Evolutionary conservation across 78 protist genomes (phyloP).

Genomic region (Creolimax fragrantissima): DNA sequence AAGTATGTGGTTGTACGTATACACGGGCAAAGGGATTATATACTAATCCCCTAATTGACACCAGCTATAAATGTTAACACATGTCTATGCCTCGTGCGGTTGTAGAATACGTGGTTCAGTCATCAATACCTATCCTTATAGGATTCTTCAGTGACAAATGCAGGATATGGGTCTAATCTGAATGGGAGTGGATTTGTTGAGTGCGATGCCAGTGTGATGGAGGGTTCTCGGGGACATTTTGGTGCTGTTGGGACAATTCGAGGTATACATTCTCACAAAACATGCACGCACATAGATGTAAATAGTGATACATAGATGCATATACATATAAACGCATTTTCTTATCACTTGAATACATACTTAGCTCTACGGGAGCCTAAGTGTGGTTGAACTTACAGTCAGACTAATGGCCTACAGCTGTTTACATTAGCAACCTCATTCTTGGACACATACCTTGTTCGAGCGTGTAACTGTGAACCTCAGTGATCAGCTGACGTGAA

Average conservation of each 20-base stretch:
- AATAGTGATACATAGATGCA: not conserved
- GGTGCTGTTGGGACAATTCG: not conserved
- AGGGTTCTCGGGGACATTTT: not conserved
- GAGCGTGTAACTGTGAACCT: no score
- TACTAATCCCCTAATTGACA: not conserved
- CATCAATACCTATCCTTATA: no score
- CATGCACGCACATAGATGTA: not conserved
- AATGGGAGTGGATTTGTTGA: constrained; percentile 6
- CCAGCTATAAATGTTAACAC: not conserved
- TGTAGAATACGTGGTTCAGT: no score
- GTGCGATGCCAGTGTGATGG: constrained; percentile 21
- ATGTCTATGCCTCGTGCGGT: not conserved
- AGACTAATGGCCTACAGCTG: no score
- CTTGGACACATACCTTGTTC: no score
- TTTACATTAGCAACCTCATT: no score
- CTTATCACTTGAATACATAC: not conserved
- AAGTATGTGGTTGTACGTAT: not conserved
- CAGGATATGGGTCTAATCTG: constrained; percentile 11
- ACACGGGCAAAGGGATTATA: not conserved
- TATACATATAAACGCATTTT: not conserved
- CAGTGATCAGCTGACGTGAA: no score
- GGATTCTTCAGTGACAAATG: not conserved
- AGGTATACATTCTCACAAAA: no score
- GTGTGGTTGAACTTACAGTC: no score
- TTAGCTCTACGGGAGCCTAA: no score